A percentile compares a stretch with the other conserved stretches of the same genome.
These are phyloP conservation scores for Suhomyces anneliseae DNA, from an alignment of 1,139 yeast genomes.

Conservation along the genomic window DNA sequence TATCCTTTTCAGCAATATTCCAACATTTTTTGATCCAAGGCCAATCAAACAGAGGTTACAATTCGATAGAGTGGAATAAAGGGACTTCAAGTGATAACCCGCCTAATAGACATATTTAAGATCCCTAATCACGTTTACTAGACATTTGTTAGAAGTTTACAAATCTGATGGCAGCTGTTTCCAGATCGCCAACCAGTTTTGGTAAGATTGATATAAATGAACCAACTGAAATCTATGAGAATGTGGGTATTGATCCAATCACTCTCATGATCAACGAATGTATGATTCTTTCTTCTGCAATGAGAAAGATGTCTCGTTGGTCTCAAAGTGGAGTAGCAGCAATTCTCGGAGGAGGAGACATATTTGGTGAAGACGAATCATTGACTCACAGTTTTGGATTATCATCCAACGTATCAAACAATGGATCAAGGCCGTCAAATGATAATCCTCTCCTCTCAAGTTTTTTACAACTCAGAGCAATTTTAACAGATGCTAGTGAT, in stretches of 20 bases:
- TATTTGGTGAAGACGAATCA: conserved; percentile 36
- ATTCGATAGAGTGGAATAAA: neutral
- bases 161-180: neutral
- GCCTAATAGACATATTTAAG: too few relatives aligned
- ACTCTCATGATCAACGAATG: conserved; percentile 89
- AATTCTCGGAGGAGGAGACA: conserved; percentile 63
- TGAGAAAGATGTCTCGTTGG: conserved; percentile 85
- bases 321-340: conserved; percentile 88
- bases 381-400: conserved; percentile 28
- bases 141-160: too few relatives aligned
- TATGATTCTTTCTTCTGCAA: conserved; percentile 80
- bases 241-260: conserved; percentile 65
- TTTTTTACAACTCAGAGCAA: conserved; percentile 74
- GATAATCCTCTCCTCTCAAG: conserved; percentile 75
- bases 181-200: conserved; percentile 4
- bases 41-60: too few relatives aligned
- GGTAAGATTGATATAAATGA: neutral
- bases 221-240: conserved; percentile 1
- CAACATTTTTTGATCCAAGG: neutral
- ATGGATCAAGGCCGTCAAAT: conserved; percentile 20
- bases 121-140: too few relatives aligned
- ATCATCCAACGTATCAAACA: conserved; percentile 19
- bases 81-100: neutral
- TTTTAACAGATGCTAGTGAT: conserved; percentile 57
- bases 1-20: neutral